Percentiles rank a stretch among this genome's conserved stretches.
phyloP scores from a whole-genome alignment of 306 rosid species.

The Trifolium dubium region DNA sequence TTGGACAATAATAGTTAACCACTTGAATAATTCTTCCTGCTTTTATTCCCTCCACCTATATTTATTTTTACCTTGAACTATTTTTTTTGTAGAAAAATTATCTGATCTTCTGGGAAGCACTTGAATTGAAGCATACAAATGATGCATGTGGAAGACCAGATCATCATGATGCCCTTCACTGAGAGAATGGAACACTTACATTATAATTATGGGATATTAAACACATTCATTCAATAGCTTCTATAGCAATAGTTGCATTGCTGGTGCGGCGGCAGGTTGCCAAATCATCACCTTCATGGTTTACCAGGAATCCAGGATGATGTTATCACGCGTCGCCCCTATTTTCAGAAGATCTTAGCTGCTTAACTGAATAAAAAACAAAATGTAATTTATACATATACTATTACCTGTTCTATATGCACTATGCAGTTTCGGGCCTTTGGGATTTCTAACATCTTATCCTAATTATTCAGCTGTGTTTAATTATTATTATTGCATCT shows the following conservation, averaged over 20 bases:
- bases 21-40: conserved; percentile 1
- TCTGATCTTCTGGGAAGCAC: conserved; percentile 39
- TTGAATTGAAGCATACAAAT: conserved; percentile 34
- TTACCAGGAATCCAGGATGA: conserved; percentile 9
- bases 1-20: conserved; percentile 11
- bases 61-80: conserved; percentile 24
- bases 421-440: not conserved
- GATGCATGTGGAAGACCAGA: conserved; percentile 37
- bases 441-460: not conserved
- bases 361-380: conserved; percentile 22
- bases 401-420: not conserved
- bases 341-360: conserved; percentile 30
- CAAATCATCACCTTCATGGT: not conserved
- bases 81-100: conserved; percentile 50
- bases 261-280: conserved; percentile 14
- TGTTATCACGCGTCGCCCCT: not conserved
- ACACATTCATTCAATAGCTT: conserved; percentile 34
- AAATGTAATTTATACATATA: conserved; percentile 19
- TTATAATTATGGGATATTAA: conserved; percentile 18
- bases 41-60: not conserved
- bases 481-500: conserved; percentile 23
- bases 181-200: conserved; percentile 6
- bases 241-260: conserved; percentile 32
- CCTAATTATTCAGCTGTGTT: conserved; percentile 7
- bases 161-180: conserved; percentile 16